Conservation (phyloP, 345 rosid species). For the Eutrema japonicum region DNA sequence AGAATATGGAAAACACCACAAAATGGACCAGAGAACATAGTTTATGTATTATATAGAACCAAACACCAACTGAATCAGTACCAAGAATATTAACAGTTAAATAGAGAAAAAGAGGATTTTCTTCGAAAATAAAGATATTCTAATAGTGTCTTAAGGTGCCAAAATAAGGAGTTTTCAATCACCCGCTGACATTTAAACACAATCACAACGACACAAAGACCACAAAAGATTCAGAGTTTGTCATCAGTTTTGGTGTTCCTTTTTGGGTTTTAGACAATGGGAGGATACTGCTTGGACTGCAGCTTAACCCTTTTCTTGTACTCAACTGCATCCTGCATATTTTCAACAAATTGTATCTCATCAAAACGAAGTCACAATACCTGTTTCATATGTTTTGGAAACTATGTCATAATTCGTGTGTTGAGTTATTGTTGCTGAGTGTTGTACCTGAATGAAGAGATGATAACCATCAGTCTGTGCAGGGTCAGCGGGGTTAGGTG, state of each 20-base stretch:
- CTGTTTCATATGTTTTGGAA: conserved; percentile 5
- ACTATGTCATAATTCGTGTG: not conserved
- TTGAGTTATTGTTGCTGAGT: not conserved
- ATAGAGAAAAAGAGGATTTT: conserved; percentile 11
- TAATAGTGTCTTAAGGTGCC: conserved; percentile 32
- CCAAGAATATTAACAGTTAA: conserved; percentile 39
- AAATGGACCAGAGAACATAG: conserved; percentile 11
- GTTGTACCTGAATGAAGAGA: conserved; percentile 78
- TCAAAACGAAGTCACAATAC: conserved; percentile 15
- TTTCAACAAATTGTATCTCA: conserved; percentile 11
- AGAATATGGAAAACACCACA: not conserved
- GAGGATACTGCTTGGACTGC: conserved; percentile 92
- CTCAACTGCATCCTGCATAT: conserved; percentile 70
- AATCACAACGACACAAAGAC: conserved; percentile 32
- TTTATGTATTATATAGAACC: conserved; percentile 17
- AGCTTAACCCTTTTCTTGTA: conserved; percentile 86
- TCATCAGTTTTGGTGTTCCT: conserved; percentile 40
- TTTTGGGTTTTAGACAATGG: conserved; percentile 49
- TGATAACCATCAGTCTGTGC: conserved; percentile 94
- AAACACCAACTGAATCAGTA: conserved; percentile 44
- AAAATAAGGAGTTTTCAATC: conserved; percentile 39
- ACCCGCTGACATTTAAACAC: conserved; percentile 36
- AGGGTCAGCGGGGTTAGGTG: conserved; percentile 85
- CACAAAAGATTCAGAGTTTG: conserved; percentile 35
- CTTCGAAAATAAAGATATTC: conserved; percentile 33